Evolutionary conservation across 169 alveolate species (phyloP).

Genomic region (Plasmodium reichenowi): DNA sequence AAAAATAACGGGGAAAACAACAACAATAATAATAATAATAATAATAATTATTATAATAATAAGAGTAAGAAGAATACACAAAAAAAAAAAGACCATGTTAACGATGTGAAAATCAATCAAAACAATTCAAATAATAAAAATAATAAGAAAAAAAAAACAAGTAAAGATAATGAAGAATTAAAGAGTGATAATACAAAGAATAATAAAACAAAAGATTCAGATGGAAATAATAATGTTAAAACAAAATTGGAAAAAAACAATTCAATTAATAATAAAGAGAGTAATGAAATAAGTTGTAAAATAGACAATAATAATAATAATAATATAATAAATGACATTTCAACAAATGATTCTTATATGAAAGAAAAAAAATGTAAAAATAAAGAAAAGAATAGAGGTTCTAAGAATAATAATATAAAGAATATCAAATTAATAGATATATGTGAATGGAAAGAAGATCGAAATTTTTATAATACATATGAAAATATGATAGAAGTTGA

Average conservation of each 20-base stretch:
- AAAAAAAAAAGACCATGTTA: too few relatives aligned
- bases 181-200: neutral
- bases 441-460: conserved; percentile 42
- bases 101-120: too few relatives aligned
- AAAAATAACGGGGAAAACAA: neutral
- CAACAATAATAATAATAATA: neutral
- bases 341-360: neutral
- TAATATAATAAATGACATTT: neutral
- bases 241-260: neutral
- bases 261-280: neutral
- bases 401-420: conserved; percentile 21
- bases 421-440: conserved; percentile 35
- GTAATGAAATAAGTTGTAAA: neutral
- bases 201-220: conserved; percentile 9
- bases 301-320: neutral
- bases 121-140: conserved; percentile 6
- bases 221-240: conserved; percentile 9
- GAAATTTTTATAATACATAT: conserved; percentile 28
- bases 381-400: neutral
- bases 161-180: conserved; percentile 7
- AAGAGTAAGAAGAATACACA: neutral
- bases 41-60: too few relatives aligned
- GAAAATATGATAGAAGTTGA: conserved; percentile 79
- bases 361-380: neutral
- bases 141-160: conserved; percentile 11